phyloP scores from a whole-genome alignment of 345 rosid species.

The Cardamine chenopodiifolia region DNA sequence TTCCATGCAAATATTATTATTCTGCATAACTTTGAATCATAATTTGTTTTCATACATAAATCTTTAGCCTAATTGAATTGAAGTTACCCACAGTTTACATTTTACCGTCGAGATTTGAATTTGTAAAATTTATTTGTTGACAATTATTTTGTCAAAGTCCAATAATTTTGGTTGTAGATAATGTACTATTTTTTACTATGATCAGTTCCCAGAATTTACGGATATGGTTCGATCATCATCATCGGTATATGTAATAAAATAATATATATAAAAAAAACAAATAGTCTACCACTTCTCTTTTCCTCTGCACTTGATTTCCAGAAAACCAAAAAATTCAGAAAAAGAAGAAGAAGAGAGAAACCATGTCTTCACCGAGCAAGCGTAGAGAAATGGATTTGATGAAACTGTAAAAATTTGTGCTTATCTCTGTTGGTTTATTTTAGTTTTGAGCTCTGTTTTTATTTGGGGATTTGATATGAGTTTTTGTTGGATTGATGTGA shows the following conservation, averaged over 20 bases:
- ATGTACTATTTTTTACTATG: no score
- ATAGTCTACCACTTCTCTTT: neutral
- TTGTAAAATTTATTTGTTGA: neutral
- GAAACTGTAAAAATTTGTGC: constrained; percentile 68
- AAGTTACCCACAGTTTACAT: neutral
- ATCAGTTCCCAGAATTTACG: neutral
- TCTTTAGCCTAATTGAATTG: neutral
- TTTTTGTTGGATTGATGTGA: constrained; percentile 35
- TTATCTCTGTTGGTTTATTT: neutral
- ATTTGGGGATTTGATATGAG: neutral
- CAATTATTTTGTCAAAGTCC: neutral
- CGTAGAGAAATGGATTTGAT: constrained; percentile 99
- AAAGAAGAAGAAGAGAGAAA: constrained; percentile 24
- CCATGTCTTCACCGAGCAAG: constrained; percentile 98
- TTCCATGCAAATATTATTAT: neutral
- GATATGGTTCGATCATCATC: neutral
- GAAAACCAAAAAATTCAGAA: neutral
- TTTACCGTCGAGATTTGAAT: neutral
- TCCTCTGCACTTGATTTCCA: constrained; percentile 32
- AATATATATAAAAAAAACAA: neutral
- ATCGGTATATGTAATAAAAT: neutral
- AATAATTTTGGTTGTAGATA: no score
- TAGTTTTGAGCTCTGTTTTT: constrained; percentile 20
- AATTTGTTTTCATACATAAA: neutral
- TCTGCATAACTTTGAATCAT: neutral